Evolutionary conservation across 2,329 filamentous ascomycete species (phyloP).

Genomic region (Aspergillus viridinutans): DNA sequence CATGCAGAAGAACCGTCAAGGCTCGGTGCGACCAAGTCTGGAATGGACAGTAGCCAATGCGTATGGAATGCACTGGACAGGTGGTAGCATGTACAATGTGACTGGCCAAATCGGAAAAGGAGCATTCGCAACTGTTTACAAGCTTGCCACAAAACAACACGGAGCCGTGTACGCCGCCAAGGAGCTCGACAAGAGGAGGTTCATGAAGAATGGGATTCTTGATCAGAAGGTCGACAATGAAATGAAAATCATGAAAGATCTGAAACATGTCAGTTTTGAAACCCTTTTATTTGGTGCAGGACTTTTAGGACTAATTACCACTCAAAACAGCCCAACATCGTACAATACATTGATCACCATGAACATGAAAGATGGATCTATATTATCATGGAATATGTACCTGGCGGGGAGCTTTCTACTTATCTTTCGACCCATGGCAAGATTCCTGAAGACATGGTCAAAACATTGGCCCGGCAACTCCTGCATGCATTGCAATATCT

Average conservation of each 20-base stretch:
- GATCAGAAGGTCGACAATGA: conserved; percentile 95
- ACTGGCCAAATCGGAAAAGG: conserved; percentile 81
- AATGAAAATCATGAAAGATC: conserved; percentile 87
- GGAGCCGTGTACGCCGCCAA: conserved; percentile 86
- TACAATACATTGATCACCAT: conserved; percentile 83
- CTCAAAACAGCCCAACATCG: conserved; percentile 67
- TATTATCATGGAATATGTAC: conserved; percentile 95
- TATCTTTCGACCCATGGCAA: conserved; percentile 59
- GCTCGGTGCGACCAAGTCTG: conserved; percentile 22
- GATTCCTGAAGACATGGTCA: conserved; percentile 65
- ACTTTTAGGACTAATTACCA: conserved; percentile 7
- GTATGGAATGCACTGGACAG: conserved; percentile 72
- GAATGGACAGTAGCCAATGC: conserved; percentile 39
- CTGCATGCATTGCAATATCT: conserved; percentile 80
- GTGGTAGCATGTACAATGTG: conserved; percentile 79
- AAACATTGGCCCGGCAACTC: conserved; percentile 64
- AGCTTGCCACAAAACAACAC: conserved; percentile 78
- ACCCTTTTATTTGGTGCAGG: background rate
- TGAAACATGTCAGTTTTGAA: conserved; percentile 66
- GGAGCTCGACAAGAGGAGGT: conserved; percentile 86
- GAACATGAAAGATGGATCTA: conserved; percentile 78
- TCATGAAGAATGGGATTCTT: conserved; percentile 86
- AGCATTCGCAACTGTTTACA: conserved; percentile 91
- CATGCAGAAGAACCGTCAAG: conserved; percentile 21
- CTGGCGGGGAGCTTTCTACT: conserved; percentile 75